phyloP scores from a whole-genome alignment of 116 monocot genomes.

The Papilionanthe hybrid region DNA sequence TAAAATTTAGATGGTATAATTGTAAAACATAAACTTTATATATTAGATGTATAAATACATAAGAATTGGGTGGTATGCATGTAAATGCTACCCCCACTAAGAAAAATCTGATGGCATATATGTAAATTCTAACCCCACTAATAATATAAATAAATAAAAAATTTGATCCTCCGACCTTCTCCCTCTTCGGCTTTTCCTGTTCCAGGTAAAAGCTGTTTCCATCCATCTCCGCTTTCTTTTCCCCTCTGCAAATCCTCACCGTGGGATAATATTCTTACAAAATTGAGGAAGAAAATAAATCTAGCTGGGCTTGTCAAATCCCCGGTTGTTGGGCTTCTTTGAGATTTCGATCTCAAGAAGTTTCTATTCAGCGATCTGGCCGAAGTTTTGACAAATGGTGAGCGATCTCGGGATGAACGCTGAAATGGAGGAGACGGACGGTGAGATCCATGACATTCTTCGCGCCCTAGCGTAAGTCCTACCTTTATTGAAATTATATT shows the following conservation, averaged over 20 bases:
- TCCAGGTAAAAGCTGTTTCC: background rate
- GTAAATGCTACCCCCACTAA: no score
- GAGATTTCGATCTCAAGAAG: background rate
- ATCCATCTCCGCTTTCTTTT: background rate
- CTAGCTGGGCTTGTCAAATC: background rate
- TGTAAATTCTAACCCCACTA: no score
- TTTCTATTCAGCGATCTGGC: background rate
- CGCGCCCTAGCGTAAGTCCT: conserved; percentile 43
- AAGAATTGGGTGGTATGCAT: no score
- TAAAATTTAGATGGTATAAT: no score
- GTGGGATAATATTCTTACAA: background rate
- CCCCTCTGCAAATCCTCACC: background rate
- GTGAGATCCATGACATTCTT: conserved; percentile 47
- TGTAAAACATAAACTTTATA: no score
- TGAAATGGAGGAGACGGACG: conserved; percentile 46
- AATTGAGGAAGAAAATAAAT: background rate
- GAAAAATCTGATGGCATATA: no score
- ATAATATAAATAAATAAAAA: no score
- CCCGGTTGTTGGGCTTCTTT: background rate
- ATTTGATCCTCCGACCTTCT: no score
- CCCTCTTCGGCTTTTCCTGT: background rate
- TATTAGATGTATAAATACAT: no score
- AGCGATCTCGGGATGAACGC: conserved; percentile 31
- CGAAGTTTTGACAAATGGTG: conserved; percentile 12
- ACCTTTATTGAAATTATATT: background rate